Evolutionary conservation across 2,329 filamentous ascomycete species (phyloP).

Genomic region (Cucurbitaria berberidis): DNA sequence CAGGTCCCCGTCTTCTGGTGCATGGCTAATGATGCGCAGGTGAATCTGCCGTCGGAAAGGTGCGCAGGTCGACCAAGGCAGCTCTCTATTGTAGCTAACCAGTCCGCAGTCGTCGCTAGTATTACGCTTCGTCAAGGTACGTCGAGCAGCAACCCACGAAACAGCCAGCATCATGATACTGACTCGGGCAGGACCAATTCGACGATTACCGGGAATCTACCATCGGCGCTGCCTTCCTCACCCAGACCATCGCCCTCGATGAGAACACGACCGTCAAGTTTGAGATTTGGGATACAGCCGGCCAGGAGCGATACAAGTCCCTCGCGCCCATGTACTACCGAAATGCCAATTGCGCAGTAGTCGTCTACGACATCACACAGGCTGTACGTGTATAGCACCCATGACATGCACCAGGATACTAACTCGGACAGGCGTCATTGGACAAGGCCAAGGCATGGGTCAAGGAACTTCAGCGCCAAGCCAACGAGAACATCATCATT

Average conservation of each 20-base stretch:
- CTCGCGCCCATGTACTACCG: slow-evolving; percentile 99
- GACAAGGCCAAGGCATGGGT: slow-evolving; percentile 99
- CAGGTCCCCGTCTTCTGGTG: background rate
- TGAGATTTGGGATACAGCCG: slow-evolving; percentile 92
- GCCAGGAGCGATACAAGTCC: slow-evolving; percentile 98
- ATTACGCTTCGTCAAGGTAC: slow-evolving; percentile 95
- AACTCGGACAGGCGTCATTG: slow-evolving; percentile 74
- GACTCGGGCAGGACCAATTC: slow-evolving; percentile 82
- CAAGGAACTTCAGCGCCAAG: slow-evolving; percentile 97
- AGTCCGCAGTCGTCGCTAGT: slow-evolving; percentile 87
- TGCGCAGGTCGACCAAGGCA: slow-evolving; percentile 52
- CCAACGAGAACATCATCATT: slow-evolving; percentile 99
- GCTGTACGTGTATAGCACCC: slow-evolving; percentile 68
- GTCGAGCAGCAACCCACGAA: slow-evolving; percentile 24
- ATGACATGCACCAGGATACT: slow-evolving; percentile 19
- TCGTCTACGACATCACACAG: slow-evolving; percentile 99
- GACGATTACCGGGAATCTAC: slow-evolving; percentile 98
- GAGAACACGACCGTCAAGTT: slow-evolving; percentile 99
- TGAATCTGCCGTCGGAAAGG: slow-evolving; percentile 99
- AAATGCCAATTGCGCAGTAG: slow-evolving; percentile 98
- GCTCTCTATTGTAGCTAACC: slow-evolving; percentile 38
- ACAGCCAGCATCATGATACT: background rate
- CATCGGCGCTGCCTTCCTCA: slow-evolving; percentile 97
- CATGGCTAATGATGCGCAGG: slow-evolving; percentile 61
- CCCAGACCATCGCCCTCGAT: slow-evolving; percentile 97